These are phyloP conservation scores for Austroboletus olivaceoglutinosus DNA, from an alignment of 1,284 basidiomycete genomes.

Conservation along the genomic window DNA sequence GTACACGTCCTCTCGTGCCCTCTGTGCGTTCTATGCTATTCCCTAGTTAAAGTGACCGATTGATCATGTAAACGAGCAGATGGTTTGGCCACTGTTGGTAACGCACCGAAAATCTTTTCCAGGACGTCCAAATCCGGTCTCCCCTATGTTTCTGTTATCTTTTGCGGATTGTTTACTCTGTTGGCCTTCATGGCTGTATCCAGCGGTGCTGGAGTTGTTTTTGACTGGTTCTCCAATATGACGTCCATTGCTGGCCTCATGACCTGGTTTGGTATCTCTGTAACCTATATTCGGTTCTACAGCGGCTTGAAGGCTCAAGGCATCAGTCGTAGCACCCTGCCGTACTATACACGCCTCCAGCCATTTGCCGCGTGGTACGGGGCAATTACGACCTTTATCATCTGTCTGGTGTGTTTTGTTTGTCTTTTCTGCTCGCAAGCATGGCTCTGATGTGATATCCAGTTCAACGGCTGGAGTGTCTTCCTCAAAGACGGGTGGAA, in stretches of 20 bases:
- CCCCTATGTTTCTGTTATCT: slow-evolving; percentile 68
- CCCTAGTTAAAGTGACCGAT: background rate
- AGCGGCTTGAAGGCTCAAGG: slow-evolving; percentile 74
- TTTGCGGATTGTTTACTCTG: slow-evolving; percentile 66
- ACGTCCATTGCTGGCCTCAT: slow-evolving; percentile 61
- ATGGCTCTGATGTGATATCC: slow-evolving; percentile 1
- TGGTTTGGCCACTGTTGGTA: slow-evolving; percentile 70
- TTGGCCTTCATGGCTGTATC: slow-evolving; percentile 75
- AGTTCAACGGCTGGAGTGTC: slow-evolving; percentile 75
- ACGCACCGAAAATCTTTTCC: slow-evolving; percentile 76
- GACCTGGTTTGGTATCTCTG: slow-evolving; percentile 82
- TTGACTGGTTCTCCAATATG: slow-evolving; percentile 80
- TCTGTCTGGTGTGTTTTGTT: slow-evolving; percentile 63
- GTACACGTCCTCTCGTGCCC: slow-evolving; percentile 77
- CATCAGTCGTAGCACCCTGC: slow-evolving; percentile 62
- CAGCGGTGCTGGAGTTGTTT: slow-evolving; percentile 62
- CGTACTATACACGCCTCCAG: slow-evolving; percentile 60
- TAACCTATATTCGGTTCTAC: slow-evolving; percentile 82
- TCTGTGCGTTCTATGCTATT: slow-evolving; percentile 52
- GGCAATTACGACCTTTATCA: slow-evolving; percentile 50
- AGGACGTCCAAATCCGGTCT: slow-evolving; percentile 69
- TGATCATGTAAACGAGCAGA: slow-evolving; percentile 42
- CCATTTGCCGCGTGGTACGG: slow-evolving; percentile 76
- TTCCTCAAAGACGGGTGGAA: slow-evolving; percentile 70
- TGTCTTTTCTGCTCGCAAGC: background rate